phyloP scores from a whole-genome alignment of 768 basidiomycete species.

The Auricularia auricula-judae region DNA sequence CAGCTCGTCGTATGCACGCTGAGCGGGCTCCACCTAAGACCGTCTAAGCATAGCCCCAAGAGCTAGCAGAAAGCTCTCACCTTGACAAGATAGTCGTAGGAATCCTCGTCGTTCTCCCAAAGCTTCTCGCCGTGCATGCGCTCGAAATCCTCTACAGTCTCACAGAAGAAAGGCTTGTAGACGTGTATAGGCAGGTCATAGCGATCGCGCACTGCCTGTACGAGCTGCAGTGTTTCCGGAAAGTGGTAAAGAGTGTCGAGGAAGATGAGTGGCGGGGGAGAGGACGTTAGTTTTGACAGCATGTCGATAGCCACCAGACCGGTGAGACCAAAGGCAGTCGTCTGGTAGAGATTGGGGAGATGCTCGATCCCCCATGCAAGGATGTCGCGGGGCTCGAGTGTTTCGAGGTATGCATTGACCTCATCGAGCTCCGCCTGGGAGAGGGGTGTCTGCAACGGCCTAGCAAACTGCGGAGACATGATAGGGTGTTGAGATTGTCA shows the following conservation, averaged over 20 bases:
- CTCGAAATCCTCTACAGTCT: conserved; percentile 65
- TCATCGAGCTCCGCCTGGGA: conserved; percentile 43
- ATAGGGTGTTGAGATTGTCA: neutral
- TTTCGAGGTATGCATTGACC: conserved; percentile 65
- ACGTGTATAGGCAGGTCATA: conserved; percentile 68
- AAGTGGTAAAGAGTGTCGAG: conserved; percentile 97
- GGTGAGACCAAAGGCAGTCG: conserved; percentile 93
- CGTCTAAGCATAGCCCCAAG: neutral
- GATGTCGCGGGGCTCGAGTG: conserved; percentile 72
- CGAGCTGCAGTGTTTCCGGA: conserved; percentile 80
- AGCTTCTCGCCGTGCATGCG: conserved; percentile 62
- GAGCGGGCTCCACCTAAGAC: conserved; percentile 80
- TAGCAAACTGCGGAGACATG: neutral
- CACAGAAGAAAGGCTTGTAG: conserved; percentile 67
- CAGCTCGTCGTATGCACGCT: conserved; percentile 72
- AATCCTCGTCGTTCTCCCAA: conserved; percentile 81
- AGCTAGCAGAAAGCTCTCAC: conserved; percentile 25
- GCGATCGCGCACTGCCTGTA: conserved; percentile 63
- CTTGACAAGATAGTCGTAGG: conserved; percentile 90
- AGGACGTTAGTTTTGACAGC: conserved; percentile 68
- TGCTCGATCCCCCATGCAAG: conserved; percentile 75
- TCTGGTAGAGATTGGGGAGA: conserved; percentile 77
- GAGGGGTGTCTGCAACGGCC: conserved; percentile 41
- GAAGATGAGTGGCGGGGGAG: conserved; percentile 81
- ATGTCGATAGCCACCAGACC: conserved; percentile 92